phyloP scores from a whole-genome alignment of 2,329 filamentous ascomycete genomes.

The Clathrospora elynae region DNA sequence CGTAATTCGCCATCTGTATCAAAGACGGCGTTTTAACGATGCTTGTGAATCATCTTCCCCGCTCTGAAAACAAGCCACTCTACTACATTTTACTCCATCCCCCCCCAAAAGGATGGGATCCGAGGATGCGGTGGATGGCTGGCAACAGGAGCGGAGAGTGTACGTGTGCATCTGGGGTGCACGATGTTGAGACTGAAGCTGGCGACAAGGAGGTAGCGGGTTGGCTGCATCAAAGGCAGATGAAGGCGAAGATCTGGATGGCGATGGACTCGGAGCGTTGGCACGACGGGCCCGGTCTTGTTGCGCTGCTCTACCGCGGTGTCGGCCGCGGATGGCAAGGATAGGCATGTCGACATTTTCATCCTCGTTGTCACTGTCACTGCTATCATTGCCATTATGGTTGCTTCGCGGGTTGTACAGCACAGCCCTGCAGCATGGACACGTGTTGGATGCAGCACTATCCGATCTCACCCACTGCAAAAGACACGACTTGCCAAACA shows the following conservation, averaged over 20 bases:
- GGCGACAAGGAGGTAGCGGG: background rate
- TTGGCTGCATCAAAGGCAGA: background rate
- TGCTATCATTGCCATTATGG: background rate
- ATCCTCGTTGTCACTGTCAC: background rate
- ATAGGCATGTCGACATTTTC: background rate
- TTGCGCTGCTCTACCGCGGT: background rate
- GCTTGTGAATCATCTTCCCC: constrained; percentile 3
- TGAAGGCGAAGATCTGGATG: background rate
- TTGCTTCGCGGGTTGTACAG: background rate
- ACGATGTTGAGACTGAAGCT: no score
- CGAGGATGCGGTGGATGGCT: background rate
- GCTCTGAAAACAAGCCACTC: constrained; percentile 1
- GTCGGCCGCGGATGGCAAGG: background rate
- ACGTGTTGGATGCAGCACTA: background rate
- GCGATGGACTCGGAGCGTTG: background rate
- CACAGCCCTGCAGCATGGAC: constrained; percentile 5
- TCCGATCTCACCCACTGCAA: background rate
- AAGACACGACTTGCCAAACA: constrained; percentile 2
- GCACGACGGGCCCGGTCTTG: background rate
- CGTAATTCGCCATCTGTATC: constrained; percentile 1
- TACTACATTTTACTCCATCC: background rate
- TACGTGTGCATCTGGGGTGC: no score
- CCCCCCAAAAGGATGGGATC: background rate
- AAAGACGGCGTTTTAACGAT: background rate
- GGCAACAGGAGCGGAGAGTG: background rate